Percentiles rank a stretch among this genome's conserved stretches.
phyloP scores from a whole-genome alignment of 2,329 filamentous ascomycete species.

The Torrubiellomyces zombiae region DNA sequence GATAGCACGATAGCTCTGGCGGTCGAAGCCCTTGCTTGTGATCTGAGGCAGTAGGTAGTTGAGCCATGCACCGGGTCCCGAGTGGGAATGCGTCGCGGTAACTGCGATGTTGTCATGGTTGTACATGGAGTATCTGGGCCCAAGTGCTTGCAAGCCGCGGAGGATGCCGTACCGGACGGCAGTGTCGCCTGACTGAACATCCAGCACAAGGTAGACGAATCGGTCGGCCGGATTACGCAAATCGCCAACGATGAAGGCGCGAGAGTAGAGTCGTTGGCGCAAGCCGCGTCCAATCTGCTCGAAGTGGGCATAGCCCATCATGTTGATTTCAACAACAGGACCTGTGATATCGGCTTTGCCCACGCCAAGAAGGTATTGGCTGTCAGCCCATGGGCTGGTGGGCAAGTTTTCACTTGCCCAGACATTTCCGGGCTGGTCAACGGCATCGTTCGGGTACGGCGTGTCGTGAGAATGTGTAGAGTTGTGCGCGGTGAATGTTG shows the following conservation, averaged over 20 bases:
- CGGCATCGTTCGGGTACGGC: no score
- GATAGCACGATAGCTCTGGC: conserved; percentile 72
- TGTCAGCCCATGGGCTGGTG: conserved; percentile 4
- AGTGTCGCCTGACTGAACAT: conserved; percentile 73
- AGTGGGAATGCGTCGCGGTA: conserved; percentile 80
- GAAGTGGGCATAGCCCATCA: conserved; percentile 75
- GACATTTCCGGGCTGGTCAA: conserved; percentile 3
- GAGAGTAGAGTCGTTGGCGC: conserved; percentile 69
- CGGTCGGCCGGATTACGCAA: conserved; percentile 47
- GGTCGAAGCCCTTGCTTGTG: conserved; percentile 70
- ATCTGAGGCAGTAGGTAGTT: conserved; percentile 86
- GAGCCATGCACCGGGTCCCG: conserved; percentile 77
- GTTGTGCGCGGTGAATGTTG: no score
- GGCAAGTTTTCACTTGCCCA: conserved; percentile 6
- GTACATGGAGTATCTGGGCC: conserved; percentile 53
- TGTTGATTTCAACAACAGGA: conserved; percentile 73
- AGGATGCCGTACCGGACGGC: conserved; percentile 73
- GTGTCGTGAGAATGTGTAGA: no score
- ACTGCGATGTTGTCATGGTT: conserved; percentile 69
- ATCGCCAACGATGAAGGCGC: conserved; percentile 73
- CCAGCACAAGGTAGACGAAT: conserved; percentile 76
- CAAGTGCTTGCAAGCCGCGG: conserved; percentile 49
- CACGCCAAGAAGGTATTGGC: conserved; percentile 30
- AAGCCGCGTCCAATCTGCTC: conserved; percentile 69
- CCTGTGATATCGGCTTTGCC: conserved; percentile 42